Evolutionary conservation across 2,329 filamentous ascomycete species (phyloP), one percentile per base, ranked within the genome.

Genomic region (Colletotrichum godetiae): DNA sequence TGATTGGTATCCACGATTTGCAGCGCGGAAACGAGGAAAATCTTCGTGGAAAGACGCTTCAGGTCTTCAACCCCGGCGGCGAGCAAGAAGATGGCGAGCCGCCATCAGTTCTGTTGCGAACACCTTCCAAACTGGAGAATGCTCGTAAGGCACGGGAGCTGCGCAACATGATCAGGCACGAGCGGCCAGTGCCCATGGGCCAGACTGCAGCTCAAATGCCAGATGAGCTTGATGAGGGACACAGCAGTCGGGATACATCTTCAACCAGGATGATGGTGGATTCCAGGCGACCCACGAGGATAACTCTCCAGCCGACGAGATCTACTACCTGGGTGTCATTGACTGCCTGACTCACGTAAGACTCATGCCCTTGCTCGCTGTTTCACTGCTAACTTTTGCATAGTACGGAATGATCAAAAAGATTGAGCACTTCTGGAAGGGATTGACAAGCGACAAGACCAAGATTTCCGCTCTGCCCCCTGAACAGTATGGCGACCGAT

Each of bases 241-340:
- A 93, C 75, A 92, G 89, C 77, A 92, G 57, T 84, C 86, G 24
- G 89, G 90, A 65, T 93, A 95, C 76, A 91, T 96, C 76, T 99
- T 98, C 82, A 98, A 98, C 81, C 91, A 92, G 72, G 96, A 98
- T 77, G 96, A 98, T 80, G 97, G 97, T 61, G 97, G 97, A 3
- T 95, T 98, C 83, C 89, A 92, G 77, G 96, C 97, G 13, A 98
- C 97, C 1, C 95, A 98, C 80, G 95, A 98, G 82, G 92, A 98
- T 82, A 93, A 97, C 75, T 85, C 87, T 19, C 91, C 94, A 1
- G 95, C 93, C 2, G 94, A 98, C 67, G 95, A 98, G 83, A 95
- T 99, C 55, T 99, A 99, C 83, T 99, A 99, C 81, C 90, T 99
- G 8, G 97, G 97, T 46, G 97, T 99, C 78, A 99, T 99, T 82